Base-by-base conservation (phyloP, 176 grass and related monocot genomes). In the Carex pumila region DNA sequence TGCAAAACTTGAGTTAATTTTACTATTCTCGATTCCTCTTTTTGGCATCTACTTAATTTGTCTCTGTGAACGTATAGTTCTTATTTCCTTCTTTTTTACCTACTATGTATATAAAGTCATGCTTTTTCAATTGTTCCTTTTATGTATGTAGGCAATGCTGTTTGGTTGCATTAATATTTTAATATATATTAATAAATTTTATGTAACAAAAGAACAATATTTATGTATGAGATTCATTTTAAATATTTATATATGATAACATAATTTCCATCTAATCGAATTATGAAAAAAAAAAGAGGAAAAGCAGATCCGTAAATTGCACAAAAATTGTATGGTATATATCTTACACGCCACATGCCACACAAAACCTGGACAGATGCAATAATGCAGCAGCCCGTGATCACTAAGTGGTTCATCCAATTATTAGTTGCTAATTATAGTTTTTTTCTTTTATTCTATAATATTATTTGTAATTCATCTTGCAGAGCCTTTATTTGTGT, bases 331-430 rank as follows among this genome's bases (percentile, higher is more conserved):
- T 12, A 74, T 74, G 22, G n/a, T 12, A 52, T 74, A 29, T 73
- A 50, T 22, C 18, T 45, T 8, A 4, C 12, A 45, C 19, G 11
- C 31, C 13, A 17, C 65, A 39, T 49, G 71, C 71, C 71, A 21
- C 71, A 71, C 7, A 71, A 71, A 47, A 71, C 2, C 39, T 1
- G 8, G 68, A 7, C 39, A 47, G 21, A 13, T 76, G 21, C 19
- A 55, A 30, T 15, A 76, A 29, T 77, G 73, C 73, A 56, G 25
- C 52, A 56, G 25, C 52, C 72, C 73, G 73, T 77, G 73, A 77
- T 77, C 73, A 55, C 5, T 77, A 5, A 4, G 22, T 55, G 72
- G 4, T 11, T 30, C 49, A 2, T 71, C 17, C 68, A 71, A 45
- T 34, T 32, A 56, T 56, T 56, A 56, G 6, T 71, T 68, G 65